Evolutionary conservation across 2,329 filamentous ascomycete species (phyloP).

Genomic region (Colletotrichum sp.): DNA sequence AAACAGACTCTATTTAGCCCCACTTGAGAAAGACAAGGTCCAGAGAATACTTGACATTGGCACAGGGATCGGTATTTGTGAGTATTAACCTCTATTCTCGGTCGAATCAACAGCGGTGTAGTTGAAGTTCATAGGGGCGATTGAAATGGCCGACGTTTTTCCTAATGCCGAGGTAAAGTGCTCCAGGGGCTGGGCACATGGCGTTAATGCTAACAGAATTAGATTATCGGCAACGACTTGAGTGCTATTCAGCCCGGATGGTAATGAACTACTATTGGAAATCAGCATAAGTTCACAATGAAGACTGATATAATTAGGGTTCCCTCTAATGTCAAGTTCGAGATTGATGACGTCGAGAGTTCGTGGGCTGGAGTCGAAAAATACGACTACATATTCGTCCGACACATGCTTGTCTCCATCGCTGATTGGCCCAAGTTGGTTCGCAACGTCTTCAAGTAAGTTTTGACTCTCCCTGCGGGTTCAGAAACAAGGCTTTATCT

Average conservation of each 20-base stretch:
- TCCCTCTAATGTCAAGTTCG: background rate
- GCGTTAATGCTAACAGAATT: background rate
- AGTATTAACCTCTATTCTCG: background rate
- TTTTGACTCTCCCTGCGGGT: background rate
- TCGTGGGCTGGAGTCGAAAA: constrained; percentile 25
- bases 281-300: background rate
- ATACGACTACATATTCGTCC: constrained; percentile 28
- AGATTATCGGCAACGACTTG: background rate
- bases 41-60: background rate
- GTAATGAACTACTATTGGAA: background rate
- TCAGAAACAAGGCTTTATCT: background rate
- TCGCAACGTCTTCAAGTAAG: background rate
- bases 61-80: background rate
- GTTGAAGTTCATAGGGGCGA: background rate
- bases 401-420: constrained; percentile 25
- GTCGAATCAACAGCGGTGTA: no score
- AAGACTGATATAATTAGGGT: background rate
- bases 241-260: background rate
- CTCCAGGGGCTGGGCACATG: background rate
- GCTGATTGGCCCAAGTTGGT: constrained; percentile 23
- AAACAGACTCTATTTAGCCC: background rate
- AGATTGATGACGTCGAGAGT: constrained; percentile 24
- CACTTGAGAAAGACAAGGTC: background rate
- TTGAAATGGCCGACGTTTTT: background rate
- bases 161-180: background rate